Base-by-base conservation (phyloP, 495 filamentous ascomycete genomes). In the Penicillium chermesinum region DNA sequence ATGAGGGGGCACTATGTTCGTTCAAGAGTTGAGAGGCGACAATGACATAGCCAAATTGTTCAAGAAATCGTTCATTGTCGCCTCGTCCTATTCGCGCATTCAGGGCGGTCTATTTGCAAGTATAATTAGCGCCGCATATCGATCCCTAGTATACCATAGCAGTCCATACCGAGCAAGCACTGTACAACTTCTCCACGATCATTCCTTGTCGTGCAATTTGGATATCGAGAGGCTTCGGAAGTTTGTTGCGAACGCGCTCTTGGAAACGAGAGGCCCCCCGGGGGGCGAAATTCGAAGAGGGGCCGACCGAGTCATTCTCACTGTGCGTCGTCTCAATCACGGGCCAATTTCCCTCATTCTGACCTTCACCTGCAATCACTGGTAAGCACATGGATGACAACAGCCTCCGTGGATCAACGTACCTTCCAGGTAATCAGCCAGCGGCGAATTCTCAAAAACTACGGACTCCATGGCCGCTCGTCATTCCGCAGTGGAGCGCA, bases 381-480 rank as follows among this genome's bases (percentile, higher is more conserved):
- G 66, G 32, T 38, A 35, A 18, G 37, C 33, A 21, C 32, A 38
- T 15, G 42, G 25, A 25, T 17, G 35, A 22, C 30, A 27, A 22
- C 10, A 25, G 15, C 36, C 13, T 20, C 7, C 30, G 33, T 43
- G 22, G 22, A 21, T 27, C 12, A 21, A 71, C 71, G 52, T 64
- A 96, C 91, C 93, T 79, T 95, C 86, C 49, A 98, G 82, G 73
- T 95, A 96, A 52, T 87, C 85, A 62, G 89, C 89, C 70, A 97
- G 76, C 49, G 93, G 93, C 57, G 89, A 88, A 65, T 90, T 83
- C 70, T 93, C 86, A 71, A 85, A 88, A 57, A 96, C 82, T 54
- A 96, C 75, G 57, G 88, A 84, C 79, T 96, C 93, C 93, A 97
- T 98, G 69, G 49, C 55, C 55, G 51, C 38, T 39, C 49, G 48